Conservation (phyloP, 179 eudicot species). For the Amaranthus tricolor region DNA sequence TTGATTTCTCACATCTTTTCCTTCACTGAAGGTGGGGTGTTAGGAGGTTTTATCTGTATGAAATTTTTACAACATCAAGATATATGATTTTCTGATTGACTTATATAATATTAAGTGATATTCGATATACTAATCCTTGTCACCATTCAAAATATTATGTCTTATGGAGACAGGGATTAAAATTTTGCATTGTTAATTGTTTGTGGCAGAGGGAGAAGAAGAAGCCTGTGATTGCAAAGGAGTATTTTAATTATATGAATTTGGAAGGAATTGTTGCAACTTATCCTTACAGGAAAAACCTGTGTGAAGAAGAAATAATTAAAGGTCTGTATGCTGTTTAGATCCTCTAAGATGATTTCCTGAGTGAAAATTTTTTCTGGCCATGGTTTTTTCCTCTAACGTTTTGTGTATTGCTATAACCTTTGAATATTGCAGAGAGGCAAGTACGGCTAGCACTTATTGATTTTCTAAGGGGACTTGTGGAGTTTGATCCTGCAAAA, state of each 20-base stretch:
- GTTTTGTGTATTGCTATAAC: neutral
- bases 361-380: neutral
- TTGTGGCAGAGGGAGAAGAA: slow-evolving; percentile 57
- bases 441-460: slow-evolving; percentile 55
- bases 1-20: too few species aligned
- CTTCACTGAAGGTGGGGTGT: neutral
- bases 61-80: neutral
- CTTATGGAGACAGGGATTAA: slow-evolving; percentile 30
- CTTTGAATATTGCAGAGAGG: slow-evolving; percentile 53
- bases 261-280: slow-evolving; percentile 83
- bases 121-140: neutral
- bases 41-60: neutral
- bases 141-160: slow-evolving; percentile 6
- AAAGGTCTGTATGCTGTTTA: slow-evolving; percentile 51
- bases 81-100: neutral
- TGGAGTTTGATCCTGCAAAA: slow-evolving; percentile 93
- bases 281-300: slow-evolving; percentile 73
- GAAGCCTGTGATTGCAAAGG: slow-evolving; percentile 77
- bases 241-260: slow-evolving; percentile 78
- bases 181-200: too few species aligned
- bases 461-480: slow-evolving; percentile 96
- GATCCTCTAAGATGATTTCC: neutral
- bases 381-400: neutral
- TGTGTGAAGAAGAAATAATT: slow-evolving; percentile 63
- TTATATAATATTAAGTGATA: neutral